These are phyloP conservation scores for Geranium rotundifolium DNA, from an alignment of 345 rosid genomes.

Conservation along the genomic window DNA sequence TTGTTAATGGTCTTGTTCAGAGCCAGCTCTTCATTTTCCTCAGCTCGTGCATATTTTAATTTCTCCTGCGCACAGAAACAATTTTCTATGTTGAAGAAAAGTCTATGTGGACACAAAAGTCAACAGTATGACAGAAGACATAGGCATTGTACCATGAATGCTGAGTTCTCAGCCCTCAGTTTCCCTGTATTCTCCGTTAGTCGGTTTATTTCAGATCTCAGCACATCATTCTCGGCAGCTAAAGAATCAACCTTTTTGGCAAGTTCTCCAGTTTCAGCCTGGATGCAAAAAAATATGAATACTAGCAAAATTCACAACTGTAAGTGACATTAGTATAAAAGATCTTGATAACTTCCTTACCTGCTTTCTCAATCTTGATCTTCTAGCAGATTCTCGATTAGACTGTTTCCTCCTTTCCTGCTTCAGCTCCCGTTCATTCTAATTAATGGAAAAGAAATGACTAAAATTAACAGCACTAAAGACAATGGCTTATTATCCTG, in stretches of 20 bases:
- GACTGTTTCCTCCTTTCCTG: conserved; percentile 95
- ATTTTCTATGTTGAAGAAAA: not conserved
- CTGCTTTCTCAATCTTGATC: conserved; percentile 96
- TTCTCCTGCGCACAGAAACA: conserved; percentile 30
- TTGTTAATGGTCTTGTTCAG: conserved; percentile 1
- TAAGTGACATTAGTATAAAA: not conserved
- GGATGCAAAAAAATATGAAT: not conserved
- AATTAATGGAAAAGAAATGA: not conserved
- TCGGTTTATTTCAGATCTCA: conserved; percentile 62
- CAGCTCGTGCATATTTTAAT: conserved; percentile 34
- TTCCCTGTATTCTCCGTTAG: conserved; percentile 58
- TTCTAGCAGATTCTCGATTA: conserved; percentile 90
- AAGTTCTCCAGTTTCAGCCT: conserved; percentile 95
- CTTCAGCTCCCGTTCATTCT: conserved; percentile 85
- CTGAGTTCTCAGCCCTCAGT: conserved; percentile 61
- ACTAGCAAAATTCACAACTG: not conserved
- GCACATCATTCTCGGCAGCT: conserved; percentile 50
- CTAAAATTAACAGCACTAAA: not conserved
- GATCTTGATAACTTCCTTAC: conserved; percentile 15
- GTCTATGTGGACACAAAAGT: not conserved
- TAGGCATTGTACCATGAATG: conserved; percentile 36
- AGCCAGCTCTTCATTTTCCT: conserved; percentile 11
- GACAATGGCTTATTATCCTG: not conserved
- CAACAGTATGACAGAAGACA: not conserved
- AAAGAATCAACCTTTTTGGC: conserved; percentile 56